Conservation (phyloP, 2,329 filamentous ascomycete genomes). For the Aureobasidium pullulans region DNA sequence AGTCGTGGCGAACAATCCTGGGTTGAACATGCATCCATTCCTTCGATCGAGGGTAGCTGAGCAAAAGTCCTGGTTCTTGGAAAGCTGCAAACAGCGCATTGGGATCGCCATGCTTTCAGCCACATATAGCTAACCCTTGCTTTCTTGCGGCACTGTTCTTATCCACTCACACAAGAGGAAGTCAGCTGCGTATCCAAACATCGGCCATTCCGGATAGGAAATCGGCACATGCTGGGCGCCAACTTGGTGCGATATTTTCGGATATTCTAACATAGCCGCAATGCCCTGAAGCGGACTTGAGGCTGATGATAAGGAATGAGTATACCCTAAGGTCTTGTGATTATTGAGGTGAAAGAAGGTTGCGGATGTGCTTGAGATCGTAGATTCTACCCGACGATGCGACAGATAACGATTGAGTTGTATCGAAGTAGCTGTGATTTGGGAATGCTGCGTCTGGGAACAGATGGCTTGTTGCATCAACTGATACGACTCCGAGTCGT, state of each 20-base stretch:
- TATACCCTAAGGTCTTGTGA: neutral
- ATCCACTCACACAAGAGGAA: neutral
- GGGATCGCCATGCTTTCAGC: conserved; percentile 5
- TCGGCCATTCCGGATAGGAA: neutral
- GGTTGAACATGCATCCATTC: conserved; percentile 3
- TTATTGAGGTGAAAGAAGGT: neutral
- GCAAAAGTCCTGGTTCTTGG: conserved; percentile 1
- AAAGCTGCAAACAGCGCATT: neutral
- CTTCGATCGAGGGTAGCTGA: conserved; percentile 2
- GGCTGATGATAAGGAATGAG: neutral
- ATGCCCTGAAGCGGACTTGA: neutral
- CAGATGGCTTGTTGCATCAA: neutral
- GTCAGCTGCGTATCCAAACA: neutral
- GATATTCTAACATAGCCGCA: neutral
- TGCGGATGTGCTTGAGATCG: neutral
- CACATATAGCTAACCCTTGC: neutral
- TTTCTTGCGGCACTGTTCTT: neutral
- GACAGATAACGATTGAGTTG: neutral
- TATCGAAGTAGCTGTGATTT: neutral
- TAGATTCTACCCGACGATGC: neutral
- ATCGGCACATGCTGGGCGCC: neutral
- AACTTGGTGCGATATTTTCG: neutral
- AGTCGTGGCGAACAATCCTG: conserved; percentile 10
- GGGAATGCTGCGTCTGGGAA: neutral
- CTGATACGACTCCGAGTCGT: neutral